Percentiles rank a stretch among this genome's conserved stretches.
These are phyloP conservation scores for Inga oerstediana DNA, from an alignment of 306 rosid genomes.

Conservation along the genomic window DNA sequence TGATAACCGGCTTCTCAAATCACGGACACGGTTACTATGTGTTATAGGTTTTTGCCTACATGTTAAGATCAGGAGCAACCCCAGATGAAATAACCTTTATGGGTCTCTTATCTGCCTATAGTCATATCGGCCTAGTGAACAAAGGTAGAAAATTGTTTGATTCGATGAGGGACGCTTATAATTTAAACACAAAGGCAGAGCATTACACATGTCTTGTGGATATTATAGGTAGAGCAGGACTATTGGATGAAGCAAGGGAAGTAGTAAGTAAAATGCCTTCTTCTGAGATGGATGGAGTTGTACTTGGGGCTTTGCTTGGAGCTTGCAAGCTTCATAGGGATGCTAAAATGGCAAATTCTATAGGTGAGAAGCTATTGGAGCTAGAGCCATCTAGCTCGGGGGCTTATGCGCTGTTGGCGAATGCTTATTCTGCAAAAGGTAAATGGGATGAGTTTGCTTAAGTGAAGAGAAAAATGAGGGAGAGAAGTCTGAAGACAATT, in stretches of 20 bases:
- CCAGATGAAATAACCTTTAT: constrained; percentile 49
- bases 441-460: constrained; percentile 52
- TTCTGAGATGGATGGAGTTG: constrained; percentile 51
- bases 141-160: constrained; percentile 51
- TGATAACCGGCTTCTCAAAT: constrained; percentile 45
- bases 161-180: constrained; percentile 39
- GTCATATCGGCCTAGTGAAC: constrained; percentile 52
- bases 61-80: constrained; percentile 44
- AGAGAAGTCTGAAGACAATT: constrained; percentile 49
- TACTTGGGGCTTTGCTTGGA: constrained; percentile 54
- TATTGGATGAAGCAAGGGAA: constrained; percentile 45
- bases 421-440: constrained; percentile 45
- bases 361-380: constrained; percentile 43
- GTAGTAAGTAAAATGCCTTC: constrained; percentile 36
- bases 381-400: constrained; percentile 44
- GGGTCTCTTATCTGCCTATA: constrained; percentile 54
- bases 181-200: constrained; percentile 42
- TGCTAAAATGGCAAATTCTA: constrained; percentile 34
- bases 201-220: constrained; percentile 51
- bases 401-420: constrained; percentile 45
- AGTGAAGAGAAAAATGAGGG: constrained; percentile 53
- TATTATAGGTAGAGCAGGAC: constrained; percentile 48
- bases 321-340: constrained; percentile 48
- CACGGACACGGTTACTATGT: constrained; percentile 53
- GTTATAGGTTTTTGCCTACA: constrained; percentile 41